phyloP scores from a whole-genome alignment of 805 yeast species.

The Myxozyma neglecta region DNA sequence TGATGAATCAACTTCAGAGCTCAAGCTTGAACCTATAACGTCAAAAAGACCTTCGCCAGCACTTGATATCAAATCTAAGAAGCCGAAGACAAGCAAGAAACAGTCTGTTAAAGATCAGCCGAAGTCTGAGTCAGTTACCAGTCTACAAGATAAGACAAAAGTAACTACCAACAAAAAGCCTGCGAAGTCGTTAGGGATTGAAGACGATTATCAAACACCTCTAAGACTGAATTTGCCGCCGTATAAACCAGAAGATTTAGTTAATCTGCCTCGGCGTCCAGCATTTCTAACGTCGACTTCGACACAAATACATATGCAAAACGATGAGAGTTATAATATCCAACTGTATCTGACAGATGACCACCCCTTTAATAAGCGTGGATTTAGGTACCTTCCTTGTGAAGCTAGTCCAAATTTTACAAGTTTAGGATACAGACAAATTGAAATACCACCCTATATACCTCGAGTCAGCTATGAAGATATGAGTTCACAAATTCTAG shows the following conservation, averaged over 20 bases:
- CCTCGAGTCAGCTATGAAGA: conserved; percentile 67
- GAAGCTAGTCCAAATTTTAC: conserved; percentile 58
- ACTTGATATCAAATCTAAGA: neutral
- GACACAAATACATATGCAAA: neutral
- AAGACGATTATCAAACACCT: conserved; percentile 17
- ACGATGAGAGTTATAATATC: conserved; percentile 14
- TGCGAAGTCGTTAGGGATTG: neutral
- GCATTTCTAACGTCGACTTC: conserved; percentile 4
- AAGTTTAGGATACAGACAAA: conserved; percentile 62
- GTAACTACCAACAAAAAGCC: neutral
- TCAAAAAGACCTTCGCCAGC: neutral
- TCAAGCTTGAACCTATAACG: neutral
- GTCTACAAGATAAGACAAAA: conserved; percentile 7
- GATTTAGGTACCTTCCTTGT: conserved; percentile 79
- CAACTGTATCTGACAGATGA: conserved; percentile 61
- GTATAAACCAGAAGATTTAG: conserved; percentile 25
- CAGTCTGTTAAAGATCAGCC: conserved; percentile 1
- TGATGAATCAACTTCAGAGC: neutral
- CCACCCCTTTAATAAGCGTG: conserved; percentile 73
- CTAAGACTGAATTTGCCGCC: conserved; percentile 28
- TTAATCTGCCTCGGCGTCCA: conserved; percentile 27
- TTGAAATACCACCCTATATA: conserved; percentile 68
- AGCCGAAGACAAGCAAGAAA: conserved; percentile 9
- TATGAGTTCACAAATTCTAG: conserved; percentile 57
- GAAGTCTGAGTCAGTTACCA: neutral